Base-by-base conservation (phyloP, 2,329 filamentous ascomycete genomes). In the Beauveria australis region DNA sequence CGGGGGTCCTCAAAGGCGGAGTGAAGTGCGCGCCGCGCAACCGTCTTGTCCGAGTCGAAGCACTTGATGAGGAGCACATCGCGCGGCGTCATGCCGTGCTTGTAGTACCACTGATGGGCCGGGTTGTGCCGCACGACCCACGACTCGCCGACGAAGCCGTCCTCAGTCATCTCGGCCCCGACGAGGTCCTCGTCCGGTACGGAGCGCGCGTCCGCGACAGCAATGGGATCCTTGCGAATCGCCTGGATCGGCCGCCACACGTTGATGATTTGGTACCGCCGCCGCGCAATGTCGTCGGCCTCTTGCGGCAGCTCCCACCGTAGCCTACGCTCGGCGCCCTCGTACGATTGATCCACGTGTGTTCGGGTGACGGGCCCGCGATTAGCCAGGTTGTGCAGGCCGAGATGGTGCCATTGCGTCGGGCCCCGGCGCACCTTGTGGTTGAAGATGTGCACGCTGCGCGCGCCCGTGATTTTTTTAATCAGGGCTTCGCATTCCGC, bases 401-500 rank as follows among this genome's bases (percentile, higher is more conserved):
- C 83, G 76, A 87, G 71, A 67, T 88, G 88, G 69, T 85, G 83
- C 86, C 88, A 91, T 60, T 77, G 69, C 3, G 74, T 72, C 7
- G 74, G 74, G 0, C 75, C 74, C 49, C 72, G 70, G 41, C 89
- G 84, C 65, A 90, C 85, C 12, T 88, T 91, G 72, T 91, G 86
- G 73, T 91, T 88, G 74, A 91, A 91, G 61, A 91, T 73, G 59
- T 88, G 74, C 9, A 91, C 76, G n/a, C 79, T 77, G 14, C 67
- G 63, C n/a, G 86, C 79, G 3, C 83, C 81, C 26, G 85, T 87
- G 2, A 72, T 77, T 2, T 83, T 78, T 58, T 85, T 87, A 0
- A 92, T 69, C 28, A 92, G 73, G 56, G 82, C 73, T 71, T 87
- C 84, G 24, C 89, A 83, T 70, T 92, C 89, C 0, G 85, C 82